Conservation (phyloP, 139 green algal genomes). For the Closterium sp. region DNA sequence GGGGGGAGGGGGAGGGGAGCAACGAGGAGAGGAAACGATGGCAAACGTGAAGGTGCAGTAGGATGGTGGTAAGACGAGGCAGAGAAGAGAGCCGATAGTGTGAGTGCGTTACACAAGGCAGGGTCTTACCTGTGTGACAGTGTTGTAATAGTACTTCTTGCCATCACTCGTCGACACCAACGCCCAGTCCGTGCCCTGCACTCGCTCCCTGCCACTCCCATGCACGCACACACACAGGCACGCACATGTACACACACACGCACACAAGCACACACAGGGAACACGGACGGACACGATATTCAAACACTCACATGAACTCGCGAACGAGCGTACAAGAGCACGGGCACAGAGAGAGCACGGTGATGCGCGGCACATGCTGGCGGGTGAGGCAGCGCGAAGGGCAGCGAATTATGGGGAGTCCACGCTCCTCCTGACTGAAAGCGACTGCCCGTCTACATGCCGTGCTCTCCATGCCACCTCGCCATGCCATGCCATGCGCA, state of each 20-base stretch:
- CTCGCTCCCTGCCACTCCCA: conserved; percentile 24
- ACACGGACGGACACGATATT: not conserved
- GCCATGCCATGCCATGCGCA: too few species aligned
- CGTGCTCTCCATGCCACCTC: too few species aligned
- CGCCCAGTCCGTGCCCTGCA: conserved; percentile 69
- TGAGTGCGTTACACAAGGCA: not conserved
- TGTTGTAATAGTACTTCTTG: too few species aligned
- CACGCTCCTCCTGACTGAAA: too few species aligned
- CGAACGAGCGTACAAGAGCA: too few species aligned
- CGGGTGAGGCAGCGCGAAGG: too few species aligned
- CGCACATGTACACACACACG: not conserved
- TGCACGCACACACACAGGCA: conserved; percentile 12
- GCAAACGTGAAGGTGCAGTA: not conserved
- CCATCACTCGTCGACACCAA: conserved; percentile 77
- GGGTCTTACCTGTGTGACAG: too few species aligned
- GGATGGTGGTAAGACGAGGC: not conserved
- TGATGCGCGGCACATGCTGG: too few species aligned
- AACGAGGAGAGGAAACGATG: not conserved
- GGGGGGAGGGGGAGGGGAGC: not conserved
- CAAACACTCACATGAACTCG: not conserved
- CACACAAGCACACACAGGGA: not conserved
- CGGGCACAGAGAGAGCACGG: too few species aligned
- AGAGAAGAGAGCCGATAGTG: not conserved
- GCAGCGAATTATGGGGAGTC: too few species aligned
- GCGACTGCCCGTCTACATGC: too few species aligned